Base-by-base conservation (phyloP, 495 filamentous ascomycete species). In the Aspergillus leporis region DNA sequence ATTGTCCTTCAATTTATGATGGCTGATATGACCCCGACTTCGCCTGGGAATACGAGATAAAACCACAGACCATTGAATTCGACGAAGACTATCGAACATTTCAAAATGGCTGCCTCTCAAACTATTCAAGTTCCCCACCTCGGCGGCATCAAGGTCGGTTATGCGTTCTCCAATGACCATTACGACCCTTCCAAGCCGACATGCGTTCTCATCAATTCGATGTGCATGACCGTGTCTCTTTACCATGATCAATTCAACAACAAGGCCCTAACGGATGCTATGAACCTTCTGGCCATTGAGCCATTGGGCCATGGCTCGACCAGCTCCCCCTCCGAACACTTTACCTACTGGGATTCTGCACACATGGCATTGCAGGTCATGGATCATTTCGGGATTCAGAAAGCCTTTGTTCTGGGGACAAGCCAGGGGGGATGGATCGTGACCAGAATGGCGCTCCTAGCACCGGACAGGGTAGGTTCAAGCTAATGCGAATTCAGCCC, bases 371-470 rank as follows among this genome's bases (percentile, higher is more conserved):
- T 83, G 36, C 77, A 82, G 58, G 75, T 82, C 23, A 65, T 84
- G 70, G 78, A 85, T 31, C 74, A 74, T 4, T 66, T 90, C 19
- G 75, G 78, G 1, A 76, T 89, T 43, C 56, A 79, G 55, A 84
- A 86, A 70, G 83, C 81, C 1, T 88, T 85, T 64, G 80, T 75
- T 0, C 68, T 88, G 7, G 85, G 87, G 13, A 87, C 85, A 1
- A 85, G 82, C 60, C 86, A 89, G 66, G 86, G 87, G 0, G 85
- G 83, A 1, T 89, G 84, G 84, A 82, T 89, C 23, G 82, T 79
- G 0, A 72, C 75, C 5, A 65, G 85, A 14, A 88, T 89, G 85
- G 85, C 83, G 0, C 58, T 88, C 46, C 59, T 88, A 51, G 81
- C 80, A 8, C 86, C 85, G 0, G 81, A 86, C 22, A 81, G 68